Percentiles rank a stretch among this genome's conserved stretches.
Evolutionary conservation across 2,329 filamentous ascomycete species (phyloP).

Genomic region (Hypomyces rosellus): DNA sequence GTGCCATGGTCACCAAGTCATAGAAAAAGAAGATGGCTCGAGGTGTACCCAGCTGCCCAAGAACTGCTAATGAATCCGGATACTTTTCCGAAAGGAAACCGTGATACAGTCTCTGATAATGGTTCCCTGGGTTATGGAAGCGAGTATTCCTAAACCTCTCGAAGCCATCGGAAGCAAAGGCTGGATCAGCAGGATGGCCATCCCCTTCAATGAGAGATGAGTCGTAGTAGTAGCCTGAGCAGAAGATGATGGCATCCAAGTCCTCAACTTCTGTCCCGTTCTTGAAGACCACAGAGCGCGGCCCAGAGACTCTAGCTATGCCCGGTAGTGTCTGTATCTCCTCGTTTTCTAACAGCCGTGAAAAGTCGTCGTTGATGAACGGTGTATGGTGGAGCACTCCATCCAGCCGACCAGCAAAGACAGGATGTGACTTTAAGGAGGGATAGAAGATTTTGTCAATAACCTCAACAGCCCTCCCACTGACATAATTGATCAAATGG

Average conservation of each 20-base stretch:
- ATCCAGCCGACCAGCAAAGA: neutral
- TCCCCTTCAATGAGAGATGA: conserved; percentile 23
- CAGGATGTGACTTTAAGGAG: conserved; percentile 1
- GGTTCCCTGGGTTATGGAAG: conserved; percentile 16
- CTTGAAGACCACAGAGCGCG: conserved; percentile 22
- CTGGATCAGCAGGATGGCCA: conserved; percentile 22
- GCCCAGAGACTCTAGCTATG: conserved; percentile 23
- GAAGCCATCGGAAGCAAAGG: conserved; percentile 21
- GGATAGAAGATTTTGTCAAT: conserved; percentile 6
- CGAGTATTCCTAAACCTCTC: conserved; percentile 17
- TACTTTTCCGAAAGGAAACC: conserved; percentile 28
- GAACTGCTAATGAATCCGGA: conserved; percentile 25
- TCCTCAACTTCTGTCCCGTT: conserved; percentile 26
- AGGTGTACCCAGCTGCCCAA: conserved; percentile 20
- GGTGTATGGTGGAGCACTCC: conserved; percentile 20
- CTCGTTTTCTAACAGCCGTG: conserved; percentile 21
- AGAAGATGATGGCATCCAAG: conserved; percentile 28
- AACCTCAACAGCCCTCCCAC: conserved; percentile 5
- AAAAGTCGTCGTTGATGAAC: conserved; percentile 24
- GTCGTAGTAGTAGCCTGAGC: conserved; percentile 26
- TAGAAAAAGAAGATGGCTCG: conserved; percentile 23
- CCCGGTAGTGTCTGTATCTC: conserved; percentile 21
- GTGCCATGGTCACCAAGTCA: conserved; percentile 25
- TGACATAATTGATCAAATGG: conserved; percentile 3
- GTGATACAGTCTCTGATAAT: conserved; percentile 24